phyloP scores from a whole-genome alignment of 768 basidiomycete genomes.

The Mycena kentingensis region DNA sequence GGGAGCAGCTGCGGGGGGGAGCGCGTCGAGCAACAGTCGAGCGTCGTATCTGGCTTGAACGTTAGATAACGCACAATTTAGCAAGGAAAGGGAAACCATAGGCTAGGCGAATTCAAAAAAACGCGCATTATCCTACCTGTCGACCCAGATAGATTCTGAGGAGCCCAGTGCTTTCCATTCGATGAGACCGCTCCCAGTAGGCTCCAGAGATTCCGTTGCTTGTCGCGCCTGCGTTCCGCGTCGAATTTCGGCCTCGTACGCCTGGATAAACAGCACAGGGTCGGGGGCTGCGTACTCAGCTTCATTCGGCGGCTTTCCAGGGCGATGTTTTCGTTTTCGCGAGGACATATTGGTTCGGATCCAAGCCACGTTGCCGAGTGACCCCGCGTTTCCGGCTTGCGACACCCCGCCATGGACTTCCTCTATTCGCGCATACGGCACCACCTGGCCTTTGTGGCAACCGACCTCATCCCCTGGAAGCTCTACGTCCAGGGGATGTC shows the following conservation, averaged over 20 bases:
- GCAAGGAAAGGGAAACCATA: too few species aligned
- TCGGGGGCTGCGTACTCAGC: constrained; percentile 20
- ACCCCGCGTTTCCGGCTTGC: constrained; percentile 11
- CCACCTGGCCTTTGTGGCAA: constrained; percentile 69
- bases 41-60: constrained; percentile 68
- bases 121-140: constrained; percentile 62
- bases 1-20: constrained; percentile 28
- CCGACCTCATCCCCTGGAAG: constrained; percentile 79
- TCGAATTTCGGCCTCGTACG: constrained; percentile 75
- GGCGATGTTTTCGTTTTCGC: constrained; percentile 19
- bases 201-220: constrained; percentile 32
- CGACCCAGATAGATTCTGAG: constrained; percentile 58
- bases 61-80: constrained; percentile 17
- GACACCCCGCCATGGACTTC: constrained; percentile 63
- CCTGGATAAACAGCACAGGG: constrained; percentile 55
- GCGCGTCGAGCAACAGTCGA: constrained; percentile 67
- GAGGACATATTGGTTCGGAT: constrained; percentile 3
- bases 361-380: neutral
- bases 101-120: too few species aligned
- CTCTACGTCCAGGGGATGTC: constrained; percentile 76
- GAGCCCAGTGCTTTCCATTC: constrained; percentile 26
- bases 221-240: constrained; percentile 48
- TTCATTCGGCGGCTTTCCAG: neutral
- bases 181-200: constrained; percentile 19
- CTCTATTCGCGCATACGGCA: constrained; percentile 62